Evolutionary conservation across 495 filamentous ascomycete species (phyloP), one percentile per base, ranked within the genome.

Genomic region (Hypomontagnella monticulosa): DNA sequence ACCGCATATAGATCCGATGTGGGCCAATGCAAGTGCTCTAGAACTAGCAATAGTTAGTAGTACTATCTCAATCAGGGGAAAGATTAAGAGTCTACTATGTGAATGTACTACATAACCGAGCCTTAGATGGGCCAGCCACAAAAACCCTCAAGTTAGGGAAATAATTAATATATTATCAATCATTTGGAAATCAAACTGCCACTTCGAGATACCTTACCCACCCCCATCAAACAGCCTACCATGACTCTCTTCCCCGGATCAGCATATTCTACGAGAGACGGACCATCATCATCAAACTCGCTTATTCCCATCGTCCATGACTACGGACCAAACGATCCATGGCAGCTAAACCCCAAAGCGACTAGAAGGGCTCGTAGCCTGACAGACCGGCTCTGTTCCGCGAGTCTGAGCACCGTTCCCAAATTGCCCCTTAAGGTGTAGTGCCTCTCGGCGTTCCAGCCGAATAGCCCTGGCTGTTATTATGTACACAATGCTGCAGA

Each of bases 351-450:
- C 46, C n/a, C 10, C 15, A 63, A 63, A 50, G 20, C n/a, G 43
- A 30, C 47, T 60, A 60, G 33, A 33, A 5, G 4, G 23, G 34
- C 16, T 47, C 27, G 46, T 40, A 19, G 19, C 27, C 36, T 20
- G 20, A 38, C 42, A 41, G 52, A 7, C 14, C 60, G 60, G 52
- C 44, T 23, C 1, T 44, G 10, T 63, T 51, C 60, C 60, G 52
- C 47, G 32, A 37, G 47, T 63, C 61, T 63, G 46, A 63, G 61
- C 61, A 33, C 40, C 7, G 10, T 16, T 27, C 40, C 23, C 15
- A 32, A 4, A 32, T 40, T 62, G 9, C 50, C 14, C 6, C 1
- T 47, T 62, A n/a, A 27, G 43, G 37, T 11, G 19, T 63, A 56
- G 51, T 16, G 42, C 41, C 12, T 42, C 19, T 18, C 16, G 14